Percentiles rank a stretch among this genome's conserved stretches.
phyloP scores from a whole-genome alignment of 73 alveolate species.

The Tetrahymena malaccensis region DNA sequence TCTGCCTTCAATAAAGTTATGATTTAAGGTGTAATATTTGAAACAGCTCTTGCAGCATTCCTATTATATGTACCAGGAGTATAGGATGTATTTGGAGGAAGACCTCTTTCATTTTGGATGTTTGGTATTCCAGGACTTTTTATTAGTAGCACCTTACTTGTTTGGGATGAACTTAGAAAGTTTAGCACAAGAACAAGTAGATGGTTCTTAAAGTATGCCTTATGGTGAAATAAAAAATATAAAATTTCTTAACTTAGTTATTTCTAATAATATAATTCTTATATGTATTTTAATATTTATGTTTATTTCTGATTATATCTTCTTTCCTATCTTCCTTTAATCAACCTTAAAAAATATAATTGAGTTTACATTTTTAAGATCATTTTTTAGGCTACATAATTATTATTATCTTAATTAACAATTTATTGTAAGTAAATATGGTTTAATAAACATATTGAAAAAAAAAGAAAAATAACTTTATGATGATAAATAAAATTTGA shows the following conservation, averaged over 20 bases:
- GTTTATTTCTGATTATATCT: not conserved
- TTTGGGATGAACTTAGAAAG: slow-evolving; percentile 37
- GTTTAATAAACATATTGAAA: too few relatives aligned
- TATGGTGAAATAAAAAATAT: not conserved
- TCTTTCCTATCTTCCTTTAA: not conserved
- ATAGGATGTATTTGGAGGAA: slow-evolving; percentile 34
- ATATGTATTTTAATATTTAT: not conserved
- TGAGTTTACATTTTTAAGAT: too few relatives aligned
- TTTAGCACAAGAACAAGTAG: slow-evolving; percentile 11
- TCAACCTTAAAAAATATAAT: too few relatives aligned
- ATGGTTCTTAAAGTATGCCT: not conserved
- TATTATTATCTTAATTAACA: too few relatives aligned
- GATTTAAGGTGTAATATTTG: slow-evolving; percentile 22
- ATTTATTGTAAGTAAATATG: too few relatives aligned
- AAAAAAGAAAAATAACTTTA: too few relatives aligned
- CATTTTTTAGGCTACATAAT: too few relatives aligned
- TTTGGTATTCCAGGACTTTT: slow-evolving; percentile 29
- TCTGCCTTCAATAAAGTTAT: slow-evolving; percentile 3
- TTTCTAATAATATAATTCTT: too few relatives aligned
- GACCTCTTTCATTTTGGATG: slow-evolving; percentile 36
- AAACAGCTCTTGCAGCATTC: slow-evolving; percentile 9
- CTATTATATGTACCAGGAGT: slow-evolving; percentile 35
- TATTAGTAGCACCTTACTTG: slow-evolving; percentile 1
- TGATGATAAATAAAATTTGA: too few relatives aligned
- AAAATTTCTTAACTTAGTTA: too few relatives aligned